These are phyloP conservation scores for Heritiera littoralis DNA, from an alignment of 345 rosid species.

Conservation along the genomic window DNA sequence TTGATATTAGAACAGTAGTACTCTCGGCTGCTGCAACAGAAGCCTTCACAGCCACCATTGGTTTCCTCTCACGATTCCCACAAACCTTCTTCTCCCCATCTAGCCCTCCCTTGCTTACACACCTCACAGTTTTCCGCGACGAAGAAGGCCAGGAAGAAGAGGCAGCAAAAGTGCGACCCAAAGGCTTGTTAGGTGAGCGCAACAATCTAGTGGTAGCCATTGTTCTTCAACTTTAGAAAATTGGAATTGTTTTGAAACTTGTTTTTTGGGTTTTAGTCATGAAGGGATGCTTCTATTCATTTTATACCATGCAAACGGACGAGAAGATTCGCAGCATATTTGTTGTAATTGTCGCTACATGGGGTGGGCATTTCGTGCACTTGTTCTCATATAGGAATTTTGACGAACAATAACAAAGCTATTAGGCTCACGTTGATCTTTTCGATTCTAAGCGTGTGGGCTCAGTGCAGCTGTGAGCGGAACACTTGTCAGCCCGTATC, in stretches of 20 bases:
- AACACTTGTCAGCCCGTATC: slow-evolving; percentile 27
- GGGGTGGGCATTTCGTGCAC: slow-evolving; percentile 10
- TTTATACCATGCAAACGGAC: slow-evolving; percentile 18
- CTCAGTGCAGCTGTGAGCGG: slow-evolving; percentile 21
- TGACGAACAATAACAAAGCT: neutral
- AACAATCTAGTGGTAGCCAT: slow-evolving; percentile 48
- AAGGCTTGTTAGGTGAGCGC: slow-evolving; percentile 25
- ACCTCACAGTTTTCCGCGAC: slow-evolving; percentile 21
- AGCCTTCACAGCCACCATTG: slow-evolving; percentile 31
- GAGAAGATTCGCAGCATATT: slow-evolving; percentile 59
- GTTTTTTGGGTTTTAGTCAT: neutral
- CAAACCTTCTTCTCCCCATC: slow-evolving; percentile 24
- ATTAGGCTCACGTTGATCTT: slow-evolving; percentile 5
- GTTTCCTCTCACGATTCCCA: slow-evolving; percentile 34
- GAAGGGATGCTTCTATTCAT: neutral
- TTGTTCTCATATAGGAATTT: neutral
- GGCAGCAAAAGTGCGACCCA: slow-evolving; percentile 19
- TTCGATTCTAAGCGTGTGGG: slow-evolving; percentile 24
- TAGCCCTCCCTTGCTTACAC: slow-evolving; percentile 20
- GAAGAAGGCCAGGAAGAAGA: slow-evolving; percentile 27
- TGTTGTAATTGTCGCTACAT: slow-evolving; percentile 25
- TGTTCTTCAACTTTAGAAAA: neutral
- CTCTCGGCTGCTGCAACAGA: slow-evolving; percentile 25
- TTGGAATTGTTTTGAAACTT: neutral
- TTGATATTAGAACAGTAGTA: neutral